Base-by-base conservation (phyloP, 352 stramenopile genomes). In the Globisporangium carolinianum region DNA sequence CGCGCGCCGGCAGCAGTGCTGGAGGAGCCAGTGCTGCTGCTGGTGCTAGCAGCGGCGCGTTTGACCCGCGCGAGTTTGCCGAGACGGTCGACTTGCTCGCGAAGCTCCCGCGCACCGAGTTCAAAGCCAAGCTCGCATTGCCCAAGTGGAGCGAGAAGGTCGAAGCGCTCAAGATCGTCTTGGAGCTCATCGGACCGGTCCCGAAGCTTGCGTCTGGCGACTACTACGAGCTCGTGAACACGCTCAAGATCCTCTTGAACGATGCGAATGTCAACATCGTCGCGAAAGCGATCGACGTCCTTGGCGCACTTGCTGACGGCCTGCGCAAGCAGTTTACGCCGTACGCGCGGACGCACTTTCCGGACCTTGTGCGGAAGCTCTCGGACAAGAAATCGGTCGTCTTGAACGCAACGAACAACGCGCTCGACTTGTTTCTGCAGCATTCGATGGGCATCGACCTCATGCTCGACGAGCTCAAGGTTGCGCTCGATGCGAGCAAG, bases 81-180 rank as follows among this genome's bases (percentile, higher is more conserved):
- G 86, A 94, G 57, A 92, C 80, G 4, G 80, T 95, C 12, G 79
- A 94, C 65, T 71, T 95, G 49, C 68, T 94, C 12, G 78, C 77
- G 1, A 94, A 91, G 56, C 71, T 95, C 0, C 76, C 82, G 0
- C 83, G 84, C 35, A 85, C 83, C 0, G 83, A 95, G 54, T 95
- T 91, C 63, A 86, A 86, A 47, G 58, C 76, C 0, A 93, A 93
- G 41, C 49, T 95, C 45, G 82, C 65, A 0, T 53, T 81, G 18
- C 71, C 84, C 5, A 95, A 95, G 58, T 95, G 86, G 86, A 95
- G 84, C 43, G 79, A 91, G 62, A 94, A 94, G 57, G 84, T 95
- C 11, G 86, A 83, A 60, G 84, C 78, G 2, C 57, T 95, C 11
- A 90, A 94, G 54, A 92, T 94, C 60, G 73, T 95, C n/a, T 54